Base-by-base conservation (phyloP, 2,329 filamentous ascomycete genomes). In the Cordyceps tenuipes region DNA sequence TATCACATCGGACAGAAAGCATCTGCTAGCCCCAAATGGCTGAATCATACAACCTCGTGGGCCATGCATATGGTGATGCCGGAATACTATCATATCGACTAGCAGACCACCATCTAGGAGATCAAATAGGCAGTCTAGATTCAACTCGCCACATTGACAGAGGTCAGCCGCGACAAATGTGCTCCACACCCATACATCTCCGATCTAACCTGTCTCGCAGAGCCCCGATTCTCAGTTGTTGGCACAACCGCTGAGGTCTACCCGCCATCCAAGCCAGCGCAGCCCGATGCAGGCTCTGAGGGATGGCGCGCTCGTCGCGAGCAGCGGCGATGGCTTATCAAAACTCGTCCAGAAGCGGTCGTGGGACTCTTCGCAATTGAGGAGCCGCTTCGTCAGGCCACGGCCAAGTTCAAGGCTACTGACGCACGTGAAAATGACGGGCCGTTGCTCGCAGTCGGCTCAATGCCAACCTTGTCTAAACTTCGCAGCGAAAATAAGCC, bases 401-500 rank as follows among this genome's bases (percentile, higher is more conserved):
- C 72, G 64, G 60, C 67, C 31, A 68, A 66, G 15, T 70, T 70
- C 55, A 64, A 66, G 60, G 61, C 68, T 15, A 59, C 67, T 2
- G 69, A 73, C 9, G 66, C 68, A 0, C 56, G 67, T 1, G 47
- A 60, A 3, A 65, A 62, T 44, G 57, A 66, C 7, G 63, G 62
- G 19, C 63, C 68, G 3, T 57, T 87, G 5, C 74, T 90, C 23
- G 79, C 80, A 2, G 73, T 83, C 31, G 86, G 86, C 1, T 79
- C 82, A 60, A 76, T 84, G 63, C 69, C 73, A 1, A 74, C 82
- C 63, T 62, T 72, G 19, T 75, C 71, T 44, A 60, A 70, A 19
- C 65, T 67, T 3, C 65, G 60, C 31, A 67, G 57, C 36, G 50
- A 64, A 36, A 31, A 44, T 12, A 64, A 60, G 1, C 69, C 67